Conservation (phyloP, 257 asterid species). For the Fraxinus cuspidata region DNA sequence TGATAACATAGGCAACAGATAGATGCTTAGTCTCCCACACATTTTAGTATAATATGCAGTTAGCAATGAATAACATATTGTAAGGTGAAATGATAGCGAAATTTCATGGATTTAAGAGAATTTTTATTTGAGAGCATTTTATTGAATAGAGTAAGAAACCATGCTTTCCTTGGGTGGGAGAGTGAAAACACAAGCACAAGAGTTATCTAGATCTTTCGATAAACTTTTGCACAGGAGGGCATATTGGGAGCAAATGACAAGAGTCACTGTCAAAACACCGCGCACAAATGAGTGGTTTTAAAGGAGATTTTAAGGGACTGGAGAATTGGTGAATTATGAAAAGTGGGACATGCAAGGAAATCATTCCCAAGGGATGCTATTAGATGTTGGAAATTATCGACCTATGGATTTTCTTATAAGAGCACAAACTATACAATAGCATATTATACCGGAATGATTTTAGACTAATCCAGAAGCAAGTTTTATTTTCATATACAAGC, state of each 20-base stretch:
- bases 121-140: background rate
- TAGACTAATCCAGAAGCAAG: background rate
- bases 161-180: conserved; percentile 1
- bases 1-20: conserved; percentile 38
- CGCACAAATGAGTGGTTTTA: background rate
- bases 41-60: conserved; percentile 11
- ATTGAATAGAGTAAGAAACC: background rate
- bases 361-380: background rate
- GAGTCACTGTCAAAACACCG: background rate
- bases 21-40: conserved; percentile 23
- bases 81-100: conserved; percentile 11
- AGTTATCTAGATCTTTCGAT: background rate
- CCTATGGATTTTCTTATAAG: background rate
- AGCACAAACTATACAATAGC: background rate
- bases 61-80: conserved; percentile 1
- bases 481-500: background rate
- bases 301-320: background rate
- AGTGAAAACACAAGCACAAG: background rate
- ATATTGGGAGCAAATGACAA: background rate
- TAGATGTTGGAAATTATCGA: background rate
- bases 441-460: background rate
- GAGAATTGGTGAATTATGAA: background rate
- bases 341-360: background rate
- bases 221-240: background rate
- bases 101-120: background rate